Evolutionary conservation across 1,139 yeast species (phyloP), one percentile per base, ranked within the genome.

Genomic region (Candida labiduridarum): DNA sequence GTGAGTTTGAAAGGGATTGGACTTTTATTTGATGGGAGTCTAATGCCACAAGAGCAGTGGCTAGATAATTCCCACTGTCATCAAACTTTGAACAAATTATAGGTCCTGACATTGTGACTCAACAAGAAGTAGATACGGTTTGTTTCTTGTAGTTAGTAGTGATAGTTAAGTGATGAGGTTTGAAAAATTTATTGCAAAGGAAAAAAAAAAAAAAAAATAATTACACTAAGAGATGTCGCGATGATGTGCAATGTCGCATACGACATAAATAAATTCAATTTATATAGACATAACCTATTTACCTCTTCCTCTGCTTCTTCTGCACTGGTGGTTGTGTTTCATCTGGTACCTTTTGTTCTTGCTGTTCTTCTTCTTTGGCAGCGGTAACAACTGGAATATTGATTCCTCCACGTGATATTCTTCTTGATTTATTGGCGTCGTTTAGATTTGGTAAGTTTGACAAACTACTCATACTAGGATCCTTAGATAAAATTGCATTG

Each of bases 21-120:
- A 89, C 88, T 56, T 85, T 79, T 45, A 91, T 71, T 59, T 85
- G 84, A 62, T 89, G 94, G 9, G 84, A 76, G 63, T 90, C 96
- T 54, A 91, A 76, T 3, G 91, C 86, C 40, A 84, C 81, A 25
- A 83, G 71, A 0, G 84, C 91, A 46, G 84, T 80, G 16, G 96
- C 95, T 59, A 85, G 77, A 60, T 78, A 78, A 44, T 79, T 73
- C 22, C 85, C 84, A 0, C 79, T 66, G 11, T 83, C 76, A 67
- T 85, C 88, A 64, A 82, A 85, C 47, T 63, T 63, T 31, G 80
- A 67, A 44, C 64, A 61, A 45, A 73, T 59, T 42, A 74, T 55
- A 34, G 67, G 68, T 14, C 61, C 64, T n/a, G 58, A 50, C 57
- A 52, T 50, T 18, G 40, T 38, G 8, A 25, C 6, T 7, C 29